phyloP scores from a whole-genome alignment of 2,329 filamentous ascomycete genomes.

The Leptographium procerum region DNA sequence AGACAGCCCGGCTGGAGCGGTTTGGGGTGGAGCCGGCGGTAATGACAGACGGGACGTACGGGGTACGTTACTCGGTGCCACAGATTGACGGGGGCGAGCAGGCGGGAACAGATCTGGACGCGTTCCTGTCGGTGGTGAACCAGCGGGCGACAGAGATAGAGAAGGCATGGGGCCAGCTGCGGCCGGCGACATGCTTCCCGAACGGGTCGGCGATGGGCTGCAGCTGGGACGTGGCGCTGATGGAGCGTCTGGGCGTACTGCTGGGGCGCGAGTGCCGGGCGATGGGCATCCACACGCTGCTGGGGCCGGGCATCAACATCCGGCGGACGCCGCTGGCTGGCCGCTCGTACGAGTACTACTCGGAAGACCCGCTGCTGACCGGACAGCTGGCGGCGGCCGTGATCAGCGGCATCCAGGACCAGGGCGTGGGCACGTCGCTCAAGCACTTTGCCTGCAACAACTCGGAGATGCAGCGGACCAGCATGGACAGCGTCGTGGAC shows the following conservation, averaged over 20 bases:
- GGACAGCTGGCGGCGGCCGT: conserved; percentile 19
- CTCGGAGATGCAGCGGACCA: conserved; percentile 56
- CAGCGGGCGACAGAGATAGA: conserved; percentile 2
- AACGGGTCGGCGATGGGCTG: conserved; percentile 4
- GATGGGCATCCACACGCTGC: conserved; percentile 57
- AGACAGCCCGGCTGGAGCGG: neutral
- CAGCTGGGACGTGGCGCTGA: conserved; percentile 1
- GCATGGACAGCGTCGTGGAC: conserved; percentile 51
- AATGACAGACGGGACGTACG: conserved; percentile 2
- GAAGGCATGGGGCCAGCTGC: neutral
- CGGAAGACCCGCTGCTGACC: conserved; percentile 25
- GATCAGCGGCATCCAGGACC: neutral
- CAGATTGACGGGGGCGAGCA: conserved; percentile 3
- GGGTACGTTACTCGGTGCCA: neutral
- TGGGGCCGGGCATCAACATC: conserved; percentile 44
- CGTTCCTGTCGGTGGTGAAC: neutral
- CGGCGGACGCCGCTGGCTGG: conserved; percentile 25
- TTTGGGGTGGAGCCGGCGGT: conserved; percentile 1
- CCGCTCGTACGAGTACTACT: conserved; percentile 26
- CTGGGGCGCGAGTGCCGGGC: conserved; percentile 55
- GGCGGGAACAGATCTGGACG: neutral
- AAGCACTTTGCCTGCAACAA: conserved; percentile 55
- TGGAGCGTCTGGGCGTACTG: conserved; percentile 38
- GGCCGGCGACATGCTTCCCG: neutral
- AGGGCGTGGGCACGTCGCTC: conserved; percentile 4